Evolutionary conservation across 352 stramenopile genomes (phyloP).

Genomic region (Peronospora tabacina): DNA sequence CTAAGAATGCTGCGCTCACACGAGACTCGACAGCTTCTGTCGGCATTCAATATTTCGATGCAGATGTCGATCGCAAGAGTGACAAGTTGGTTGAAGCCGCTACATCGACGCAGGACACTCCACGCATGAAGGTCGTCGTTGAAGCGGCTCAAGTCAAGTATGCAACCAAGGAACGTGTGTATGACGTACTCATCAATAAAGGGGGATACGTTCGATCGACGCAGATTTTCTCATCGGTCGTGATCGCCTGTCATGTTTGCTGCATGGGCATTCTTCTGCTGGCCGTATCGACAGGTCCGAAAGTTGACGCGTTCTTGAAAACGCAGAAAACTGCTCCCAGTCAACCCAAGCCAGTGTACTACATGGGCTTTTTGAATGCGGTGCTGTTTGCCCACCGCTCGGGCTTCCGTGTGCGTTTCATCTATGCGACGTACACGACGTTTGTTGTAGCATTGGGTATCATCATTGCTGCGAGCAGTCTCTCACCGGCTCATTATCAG

Average conservation of each 20-base stretch:
- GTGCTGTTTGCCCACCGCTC: slow-evolving; percentile 71
- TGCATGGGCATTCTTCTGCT: slow-evolving; percentile 69
- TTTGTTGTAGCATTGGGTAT: slow-evolving; percentile 54
- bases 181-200: slow-evolving; percentile 60
- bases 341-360: slow-evolving; percentile 70
- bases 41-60: slow-evolving; percentile 14
- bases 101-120: slow-evolving; percentile 10
- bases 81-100: slow-evolving; percentile 7
- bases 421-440: slow-evolving; percentile 71
- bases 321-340: slow-evolving; percentile 16
- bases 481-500: slow-evolving; percentile 52
- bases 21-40: slow-evolving; percentile 30
- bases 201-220: slow-evolving; percentile 74
- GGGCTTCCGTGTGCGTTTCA: slow-evolving; percentile 70
- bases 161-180: slow-evolving; percentile 40
- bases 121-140: slow-evolving; percentile 41
- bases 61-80: slow-evolving; percentile 11
- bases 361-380: slow-evolving; percentile 78
- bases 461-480: slow-evolving; percentile 48
- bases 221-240: slow-evolving; percentile 63
- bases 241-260: slow-evolving; percentile 61
- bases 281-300: slow-evolving; percentile 42
- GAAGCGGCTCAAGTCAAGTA: slow-evolving; percentile 41
- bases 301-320: slow-evolving; percentile 25
- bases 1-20: slow-evolving; percentile 47